Evolutionary conservation across 2,329 filamentous ascomycete genomes (phyloP), one percentile per base, ranked within the genome.

Genomic region (Colletotrichum eleusines): DNA sequence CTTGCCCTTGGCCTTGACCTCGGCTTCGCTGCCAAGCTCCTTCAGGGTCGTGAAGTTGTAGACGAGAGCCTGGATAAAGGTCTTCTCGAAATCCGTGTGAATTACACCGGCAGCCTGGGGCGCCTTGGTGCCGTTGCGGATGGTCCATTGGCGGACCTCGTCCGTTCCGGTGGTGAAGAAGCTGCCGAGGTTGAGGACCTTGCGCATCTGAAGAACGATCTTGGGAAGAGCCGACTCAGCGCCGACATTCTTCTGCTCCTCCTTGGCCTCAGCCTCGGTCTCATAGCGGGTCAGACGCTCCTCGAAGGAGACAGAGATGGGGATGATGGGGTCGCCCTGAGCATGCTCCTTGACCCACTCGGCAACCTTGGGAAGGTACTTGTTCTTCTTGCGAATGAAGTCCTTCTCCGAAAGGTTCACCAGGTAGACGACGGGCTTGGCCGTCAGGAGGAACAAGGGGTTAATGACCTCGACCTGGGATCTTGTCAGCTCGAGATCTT

Each of bases 361-460:
- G 72, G 93, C 94, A 76, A 98, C 91, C 85, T 95, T 96, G 75
- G 93, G 89, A 66, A 99, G 89, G 84, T 99, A 91, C 91, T 99
- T 99, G 90, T 99, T 99, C 92, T 98, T 99, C 87, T 98, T 96
- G 78, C 96, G 92, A 79, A 98, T 91, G 82, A 95, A 99, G 83
- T 99, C 96, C 83, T 91, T 95, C 86, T 99, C 97, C 73, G 94
- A 97, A 73, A 99, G 86, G 86, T 99, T 99, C 85, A 98, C 93
- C 53, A 99, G 88, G 85, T 94, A 98, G 75, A 99, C 95, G 69
- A 98, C 95, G 4, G 96, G 95, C 86, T 99, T 99, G 75, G 97
- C 96, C 46, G 94, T 94, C 71, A 99, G 89, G 70, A 99, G 91
- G 85, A 97, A 93, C 33, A 99, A 90, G 77, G 95, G 94, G 87